Evolutionary conservation across 345 rosid genomes (phyloP), one percentile per base, ranked within the genome.

Genomic region (Gynandropsis gynandra): DNA sequence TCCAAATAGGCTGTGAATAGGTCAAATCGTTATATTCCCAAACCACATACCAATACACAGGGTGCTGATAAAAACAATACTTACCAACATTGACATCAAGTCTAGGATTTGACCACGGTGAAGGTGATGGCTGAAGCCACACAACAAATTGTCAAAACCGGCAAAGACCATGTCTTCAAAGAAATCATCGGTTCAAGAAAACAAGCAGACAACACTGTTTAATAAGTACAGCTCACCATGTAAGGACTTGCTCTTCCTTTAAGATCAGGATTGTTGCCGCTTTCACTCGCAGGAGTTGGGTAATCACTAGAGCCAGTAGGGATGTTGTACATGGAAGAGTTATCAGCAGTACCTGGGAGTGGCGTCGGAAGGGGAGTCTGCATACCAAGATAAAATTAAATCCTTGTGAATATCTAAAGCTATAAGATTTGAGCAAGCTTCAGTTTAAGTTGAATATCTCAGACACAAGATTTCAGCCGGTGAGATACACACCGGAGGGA

Each of bases 1-100:
- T 88, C 95, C 70, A 76, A 87, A 15, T 88, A 92, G 78, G 99
- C 96, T 87, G 72, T 51, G 55, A 49, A 35, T 42, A 58, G 57
- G 57, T 24, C 44, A 52, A 14, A 24, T 48, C 2, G 9, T 63
- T 45, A 37, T 49, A 56, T 46, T 27, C 44, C 50, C 65, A 43
- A 49, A 48, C 21, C 54, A 59, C 36, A 39, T 59, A 51, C 33
- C n/a, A 13, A 31, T 52, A 39, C 29, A 45, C 16, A 52, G 47
- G 33, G 14, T 47, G 47, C 44, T 42, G 36, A 51, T 16, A 37
- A 36, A 49, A 12, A 33, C 38, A 50, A 48, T 46, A 76, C 99
- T 80, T 73, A 85, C 97, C 99, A 58, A 92, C 84, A 61, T 92
- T 92, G 55, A 92, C 99, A 83, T 92, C 99, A 48, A 77, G 84